Conservation (phyloP, 352 stramenopile species). For the Pythium monospermum region DNA sequence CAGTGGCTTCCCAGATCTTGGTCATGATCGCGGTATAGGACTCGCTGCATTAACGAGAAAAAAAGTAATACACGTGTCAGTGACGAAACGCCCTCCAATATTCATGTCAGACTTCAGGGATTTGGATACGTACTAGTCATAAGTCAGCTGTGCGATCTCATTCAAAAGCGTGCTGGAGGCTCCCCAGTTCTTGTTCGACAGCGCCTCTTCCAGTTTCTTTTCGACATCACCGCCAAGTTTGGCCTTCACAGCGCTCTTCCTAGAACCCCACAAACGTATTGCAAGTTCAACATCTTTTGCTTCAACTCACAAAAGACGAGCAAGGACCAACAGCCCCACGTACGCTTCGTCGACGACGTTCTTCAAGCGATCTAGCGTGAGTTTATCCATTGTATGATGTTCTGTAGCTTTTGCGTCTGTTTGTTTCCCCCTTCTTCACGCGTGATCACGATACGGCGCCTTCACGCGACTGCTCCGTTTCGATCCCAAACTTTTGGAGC, state of each 20-base stretch:
- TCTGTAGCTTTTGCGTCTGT: slow-evolving; percentile 1
- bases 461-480: too few species aligned
- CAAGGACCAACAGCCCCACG: slow-evolving; percentile 16
- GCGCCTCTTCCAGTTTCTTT: slow-evolving; percentile 90
- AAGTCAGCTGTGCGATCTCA: slow-evolving; percentile 97
- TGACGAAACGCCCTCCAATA: too few species aligned
- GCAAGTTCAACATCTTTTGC: background rate
- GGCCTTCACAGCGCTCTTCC: slow-evolving; percentile 82
- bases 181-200: slow-evolving; percentile 99
- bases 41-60: slow-evolving; percentile 44
- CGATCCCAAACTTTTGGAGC: background rate
- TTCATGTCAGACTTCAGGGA: too few species aligned
- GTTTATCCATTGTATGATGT: slow-evolving; percentile 59
- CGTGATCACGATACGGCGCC: too few species aligned
- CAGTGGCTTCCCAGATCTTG: slow-evolving; percentile 95
- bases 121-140: slow-evolving; percentile 87
- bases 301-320: slow-evolving; percentile 1
- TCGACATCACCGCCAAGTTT: slow-evolving; percentile 86
- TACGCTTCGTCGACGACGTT: slow-evolving; percentile 88
- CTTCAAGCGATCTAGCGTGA: slow-evolving; percentile 81
- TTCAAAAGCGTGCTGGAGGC: slow-evolving; percentile 97
- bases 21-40: slow-evolving; percentile 88
- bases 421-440: background rate
- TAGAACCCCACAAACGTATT: slow-evolving; percentile 17
- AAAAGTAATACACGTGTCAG: too few species aligned